Base-by-base conservation (phyloP, 2,329 filamentous ascomycete species). In the Boeremia exigua region DNA sequence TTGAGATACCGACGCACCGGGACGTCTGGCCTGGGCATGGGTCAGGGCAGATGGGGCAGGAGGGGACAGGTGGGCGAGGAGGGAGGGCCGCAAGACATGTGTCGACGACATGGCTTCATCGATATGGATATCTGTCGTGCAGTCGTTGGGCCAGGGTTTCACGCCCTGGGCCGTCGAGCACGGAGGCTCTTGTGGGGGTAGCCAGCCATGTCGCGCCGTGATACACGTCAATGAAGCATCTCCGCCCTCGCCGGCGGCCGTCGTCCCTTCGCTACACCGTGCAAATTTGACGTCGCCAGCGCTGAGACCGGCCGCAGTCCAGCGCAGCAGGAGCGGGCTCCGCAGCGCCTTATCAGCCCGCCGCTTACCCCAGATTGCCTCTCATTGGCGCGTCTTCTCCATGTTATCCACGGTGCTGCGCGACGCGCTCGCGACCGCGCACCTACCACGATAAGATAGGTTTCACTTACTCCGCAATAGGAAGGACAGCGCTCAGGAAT, bases 381-480 rank as follows among this genome's bases (percentile, higher is more conserved):
- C 33, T 55, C 47, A 61, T 58, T 62, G 53, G 53, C 49, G 57
- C 58, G 54, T 51, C 51, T 52, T 58, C 57, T 52, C 52, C 36
- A 36, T 56, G 63, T 54, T 63, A 59, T 56, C 56, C 45, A 59
- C 19, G 47, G 49, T 55, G 44, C 60, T 63, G 66, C 67, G 67
- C 61, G 62, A 63, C 63, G 68, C 62, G 46, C 42, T 61, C 60
- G 48, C 52, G 54, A 52, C 39, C 48, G 55, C 58, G 60, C 58
- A 62, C 49, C 56, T 60, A 58, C 56, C 52, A 53, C 61, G 68
- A 71, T 71, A 72, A 73, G 69, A 60, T 62, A 63, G 63, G 66
- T 63, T 68, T 59, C 56, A 60, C 51, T 53, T 59, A 59, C 51
- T 64, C 70, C 67, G 47, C 62, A 69, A 74, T 75, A 75, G 72